Base-by-base conservation (phyloP, 2,329 filamentous ascomycete genomes). In the Penicillium rolfsii region DNA sequence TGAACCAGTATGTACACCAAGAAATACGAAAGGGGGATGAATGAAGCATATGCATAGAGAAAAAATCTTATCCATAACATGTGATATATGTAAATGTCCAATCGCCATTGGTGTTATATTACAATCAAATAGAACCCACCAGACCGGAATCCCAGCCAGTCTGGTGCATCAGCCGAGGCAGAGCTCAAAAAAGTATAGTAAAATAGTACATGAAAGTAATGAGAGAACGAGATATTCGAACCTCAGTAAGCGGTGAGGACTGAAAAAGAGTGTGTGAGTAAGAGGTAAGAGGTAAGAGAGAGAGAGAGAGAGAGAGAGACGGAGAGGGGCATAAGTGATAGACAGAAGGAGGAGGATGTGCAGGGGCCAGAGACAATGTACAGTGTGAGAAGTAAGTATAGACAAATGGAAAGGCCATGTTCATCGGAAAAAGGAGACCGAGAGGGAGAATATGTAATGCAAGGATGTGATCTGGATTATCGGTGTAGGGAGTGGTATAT, bases 21-120 rank as follows among this genome's bases (percentile, higher is more conserved):
- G 7, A 30, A 30, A 30, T 5, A 30, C 4, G 7, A 30, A 30
- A 33, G 9, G 30, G 3, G 9, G 11, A 33, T 41, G n/a, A 46
- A 16, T 19, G 22, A 24, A 35, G 28, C 16, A 22, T 19, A 49
- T 55, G 22, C 38, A 33, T 12, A 22, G 33, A 49, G 41, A 43
- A 45, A 28, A n/a, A 56, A 14, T 61, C 55, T 58, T 63, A 64
- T 61, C 58, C 41, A 67, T 60, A 38, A 58, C 53, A 65, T 49
- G 55, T 71, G 11, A 66, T 69, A 62, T 70, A 67, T 70, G 60
- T 62, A 60, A 57, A 62, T 61, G 64, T 59, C 63, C 50, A 55
- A 55, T 57, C 16, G 57, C 66, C 66, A 52, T 61, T 58, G 59
- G 52, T 62, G 62, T 64, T 75, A 75, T 73, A 75, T 74, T 76